phyloP scores from a whole-genome alignment of 352 stramenopile species.

The Pythium sp. region DNA sequence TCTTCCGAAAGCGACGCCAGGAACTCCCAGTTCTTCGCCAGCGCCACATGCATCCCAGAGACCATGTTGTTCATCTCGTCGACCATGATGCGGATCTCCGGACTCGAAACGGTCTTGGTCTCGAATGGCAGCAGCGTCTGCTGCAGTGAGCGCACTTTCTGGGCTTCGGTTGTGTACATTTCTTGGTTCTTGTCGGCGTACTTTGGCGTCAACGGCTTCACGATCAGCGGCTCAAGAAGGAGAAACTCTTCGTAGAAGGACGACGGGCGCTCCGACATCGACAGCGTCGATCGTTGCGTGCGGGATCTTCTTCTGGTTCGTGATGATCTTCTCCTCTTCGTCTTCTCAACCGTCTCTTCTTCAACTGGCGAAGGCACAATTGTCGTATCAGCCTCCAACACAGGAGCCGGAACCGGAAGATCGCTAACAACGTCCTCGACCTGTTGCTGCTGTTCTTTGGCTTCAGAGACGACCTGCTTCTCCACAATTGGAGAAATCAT shows the following conservation, averaged over 20 bases:
- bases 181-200: slow-evolving; percentile 7
- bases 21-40: slow-evolving; percentile 19
- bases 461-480: slow-evolving; percentile 1
- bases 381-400: background rate
- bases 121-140: slow-evolving; percentile 5
- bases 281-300: slow-evolving; percentile 12
- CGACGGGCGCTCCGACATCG: slow-evolving; percentile 11
- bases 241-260: slow-evolving; percentile 17
- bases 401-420: background rate
- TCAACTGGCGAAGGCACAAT: background rate
- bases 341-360: background rate
- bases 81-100: slow-evolving; percentile 20
- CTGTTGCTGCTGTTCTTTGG: background rate
- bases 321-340: slow-evolving; percentile 8
- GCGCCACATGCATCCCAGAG: slow-evolving; percentile 7
- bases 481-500: background rate
- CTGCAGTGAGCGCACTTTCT: slow-evolving; percentile 10
- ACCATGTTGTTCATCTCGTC: slow-evolving; percentile 20
- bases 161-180: slow-evolving; percentile 8
- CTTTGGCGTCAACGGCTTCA: background rate
- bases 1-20: slow-evolving; percentile 16
- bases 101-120: slow-evolving; percentile 11
- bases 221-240: slow-evolving; percentile 12
- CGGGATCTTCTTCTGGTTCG: slow-evolving; percentile 6
- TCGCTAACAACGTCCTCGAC: background rate